Evolutionary conservation across 495 filamentous ascomycete genomes (phyloP).

Genomic region (Neurospora cerealis): DNA sequence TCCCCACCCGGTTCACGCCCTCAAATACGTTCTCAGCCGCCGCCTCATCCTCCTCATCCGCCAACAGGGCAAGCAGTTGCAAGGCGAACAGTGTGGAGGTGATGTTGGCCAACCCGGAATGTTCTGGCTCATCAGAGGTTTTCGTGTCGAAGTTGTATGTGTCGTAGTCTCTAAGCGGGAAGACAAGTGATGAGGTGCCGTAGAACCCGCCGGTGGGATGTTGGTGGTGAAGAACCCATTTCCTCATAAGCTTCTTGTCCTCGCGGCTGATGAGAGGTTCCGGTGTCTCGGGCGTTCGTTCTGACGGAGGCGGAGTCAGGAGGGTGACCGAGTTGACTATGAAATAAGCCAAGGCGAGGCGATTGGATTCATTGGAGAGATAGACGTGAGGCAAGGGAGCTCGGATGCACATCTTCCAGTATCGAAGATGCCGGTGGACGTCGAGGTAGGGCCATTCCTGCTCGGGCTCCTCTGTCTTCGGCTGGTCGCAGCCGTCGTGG

Average conservation of each 20-base stretch:
- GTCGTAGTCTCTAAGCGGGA: conserved; percentile 24
- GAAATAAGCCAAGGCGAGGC: conserved; percentile 83
- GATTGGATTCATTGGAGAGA: conserved; percentile 77
- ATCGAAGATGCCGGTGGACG: conserved; percentile 69
- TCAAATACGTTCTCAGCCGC: conserved; percentile 22
- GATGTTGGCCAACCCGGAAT: conserved; percentile 72
- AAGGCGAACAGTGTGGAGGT: conserved; percentile 85
- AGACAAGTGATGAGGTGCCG: conserved; percentile 51
- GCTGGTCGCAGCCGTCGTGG: neutral
- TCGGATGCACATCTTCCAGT: conserved; percentile 85
- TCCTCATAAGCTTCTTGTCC: conserved; percentile 25
- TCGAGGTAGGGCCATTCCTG: conserved; percentile 41
- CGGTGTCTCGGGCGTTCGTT: conserved; percentile 8
- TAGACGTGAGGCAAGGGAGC: conserved; percentile 73
- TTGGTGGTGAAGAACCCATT: conserved; percentile 57
- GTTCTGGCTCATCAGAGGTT: conserved; percentile 22
- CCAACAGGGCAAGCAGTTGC: conserved; percentile 59
- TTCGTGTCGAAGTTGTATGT: conserved; percentile 21
- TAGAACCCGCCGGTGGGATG: conserved; percentile 75
- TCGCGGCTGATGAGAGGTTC: conserved; percentile 24
- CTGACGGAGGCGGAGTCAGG: conserved; percentile 22
- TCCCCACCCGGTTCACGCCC: conserved; percentile 55
- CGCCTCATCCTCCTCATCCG: conserved; percentile 49
- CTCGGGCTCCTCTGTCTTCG: neutral
- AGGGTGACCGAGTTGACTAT: conserved; percentile 42